Evolutionary conservation across 176 grass and related monocot species (phyloP), one percentile per base, ranked within the genome.

Genomic region (Lolium multiflorum): DNA sequence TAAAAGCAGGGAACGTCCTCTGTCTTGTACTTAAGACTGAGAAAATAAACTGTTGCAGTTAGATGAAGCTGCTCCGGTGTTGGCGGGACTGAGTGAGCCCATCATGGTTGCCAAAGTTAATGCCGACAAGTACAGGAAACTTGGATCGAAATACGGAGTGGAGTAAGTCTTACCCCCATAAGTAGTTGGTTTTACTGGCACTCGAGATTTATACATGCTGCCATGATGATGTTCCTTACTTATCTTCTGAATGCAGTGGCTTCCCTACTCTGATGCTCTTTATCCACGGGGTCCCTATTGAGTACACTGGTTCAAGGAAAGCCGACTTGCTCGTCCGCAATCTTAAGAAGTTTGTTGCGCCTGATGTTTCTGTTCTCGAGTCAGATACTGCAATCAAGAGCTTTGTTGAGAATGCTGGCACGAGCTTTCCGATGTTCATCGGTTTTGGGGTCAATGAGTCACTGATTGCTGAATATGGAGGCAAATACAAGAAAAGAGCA

Each of bases 401-500:
- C 63, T 98, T 98, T 83, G 63, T 94, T 81, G 91, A 91, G 25
- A 85, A 83, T 47, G 91, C 84, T 35, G 93, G 96, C 58, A 87
- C 77, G n/a, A 88, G 83, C 26, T 98, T 98, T 87, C 96, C 96
- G 0, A 94, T 98, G 82, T 95, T 95, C 69, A 81, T 98, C 74
- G 96, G 96, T 38, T 98, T 98, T 94, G 96, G 90, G 71, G 76
- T 95, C 43, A 85, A 98, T 89, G 86, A 94, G 52, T 94, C 90
- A 9, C 48, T 91, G 67, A 91, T 98, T 91, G 84, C 85, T 88
- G 90, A 89, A 62, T 87, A 88, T 55, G 96, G 88, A 24, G 78
- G 81, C 69, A 94, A 98, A 83, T 98, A 98, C 88, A 98, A 98
- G 96, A 98, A 92, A 88, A 95, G 92, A 71, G 96, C 96, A 22